Conservation (phyloP, 2,329 filamentous ascomycete species). For the Calonectria crousiana region DNA sequence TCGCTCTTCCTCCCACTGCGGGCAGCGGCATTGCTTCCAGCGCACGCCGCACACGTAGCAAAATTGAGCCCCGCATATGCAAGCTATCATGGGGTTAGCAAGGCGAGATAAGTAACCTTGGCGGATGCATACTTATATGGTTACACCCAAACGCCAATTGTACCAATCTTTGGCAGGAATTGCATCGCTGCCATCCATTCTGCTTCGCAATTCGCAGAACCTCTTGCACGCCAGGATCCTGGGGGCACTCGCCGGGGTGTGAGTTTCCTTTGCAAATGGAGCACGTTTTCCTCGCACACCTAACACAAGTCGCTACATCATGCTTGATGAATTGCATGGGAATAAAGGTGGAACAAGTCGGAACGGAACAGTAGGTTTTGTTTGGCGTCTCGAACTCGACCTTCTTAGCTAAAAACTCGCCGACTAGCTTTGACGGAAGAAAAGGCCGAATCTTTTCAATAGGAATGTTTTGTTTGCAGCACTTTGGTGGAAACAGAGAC, state of each 20-base stretch:
- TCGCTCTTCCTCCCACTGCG: constrained; percentile 51
- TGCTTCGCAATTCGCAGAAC: constrained; percentile 55
- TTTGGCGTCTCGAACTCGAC: constrained; percentile 62
- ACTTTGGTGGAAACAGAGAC: constrained; percentile 66
- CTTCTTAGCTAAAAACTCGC: constrained; percentile 57
- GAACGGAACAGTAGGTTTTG: constrained; percentile 62
- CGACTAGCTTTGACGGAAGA: constrained; percentile 50
- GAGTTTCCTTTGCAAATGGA: constrained; percentile 59
- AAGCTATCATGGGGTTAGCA: constrained; percentile 49
- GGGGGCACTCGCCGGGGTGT: constrained; percentile 62
- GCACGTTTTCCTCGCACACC: constrained; percentile 62
- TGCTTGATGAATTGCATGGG: constrained; percentile 44
- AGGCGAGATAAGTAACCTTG: no score
- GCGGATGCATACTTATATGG: constrained; percentile 65
- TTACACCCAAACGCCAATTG: constrained; percentile 65
- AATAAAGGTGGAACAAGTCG: constrained; percentile 62
- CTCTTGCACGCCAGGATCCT: constrained; percentile 55
- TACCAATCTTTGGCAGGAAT: constrained; percentile 58
- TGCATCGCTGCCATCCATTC: constrained; percentile 66
- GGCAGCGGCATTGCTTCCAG: constrained; percentile 57
- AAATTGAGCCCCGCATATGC: constrained; percentile 58
- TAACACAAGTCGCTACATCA: constrained; percentile 54
- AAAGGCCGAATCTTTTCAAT: constrained; percentile 49
- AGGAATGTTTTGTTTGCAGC: constrained; percentile 59
- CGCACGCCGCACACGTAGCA: constrained; percentile 59